Evolutionary conservation across 371 early-diverging fungal species (phyloP).

Genomic region (Rhizopus stolonifer): DNA sequence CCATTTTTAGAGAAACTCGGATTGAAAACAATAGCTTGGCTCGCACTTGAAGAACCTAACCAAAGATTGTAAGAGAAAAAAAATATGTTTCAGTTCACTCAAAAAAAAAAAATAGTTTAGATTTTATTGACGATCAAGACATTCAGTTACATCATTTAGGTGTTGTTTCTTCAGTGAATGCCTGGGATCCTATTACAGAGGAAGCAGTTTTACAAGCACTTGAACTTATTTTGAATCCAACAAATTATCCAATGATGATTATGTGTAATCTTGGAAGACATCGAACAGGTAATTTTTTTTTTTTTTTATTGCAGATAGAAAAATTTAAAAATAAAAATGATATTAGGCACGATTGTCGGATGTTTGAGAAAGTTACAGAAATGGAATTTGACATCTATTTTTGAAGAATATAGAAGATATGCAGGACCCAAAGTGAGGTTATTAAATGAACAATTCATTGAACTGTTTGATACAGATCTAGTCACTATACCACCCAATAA

Average conservation of each 20-base stretch:
- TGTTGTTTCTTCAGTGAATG: slow-evolving; percentile 75
- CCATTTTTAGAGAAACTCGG: slow-evolving; percentile 95
- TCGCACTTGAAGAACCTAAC: slow-evolving; percentile 95
- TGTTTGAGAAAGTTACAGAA: slow-evolving; percentile 94
- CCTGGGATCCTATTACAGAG: slow-evolving; percentile 96
- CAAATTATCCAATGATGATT: slow-evolving; percentile 93
- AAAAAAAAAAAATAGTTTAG: slow-evolving; percentile 52
- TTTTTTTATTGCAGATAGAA: no score
- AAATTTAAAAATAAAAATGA: no score
- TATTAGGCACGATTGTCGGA: slow-evolving; percentile 89
- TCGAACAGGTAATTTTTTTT: slow-evolving; percentile 85
- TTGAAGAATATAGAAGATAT: slow-evolving; percentile 95
- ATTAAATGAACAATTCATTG: slow-evolving; percentile 92
- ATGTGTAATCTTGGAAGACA: slow-evolving; percentile 98
- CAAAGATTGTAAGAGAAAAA: slow-evolving; percentile 74
- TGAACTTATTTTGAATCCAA: slow-evolving; percentile 81
- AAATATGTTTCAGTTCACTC: background rate
- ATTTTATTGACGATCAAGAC: slow-evolving; percentile 97
- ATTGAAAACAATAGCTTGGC: slow-evolving; percentile 87
- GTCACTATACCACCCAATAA: slow-evolving; percentile 78
- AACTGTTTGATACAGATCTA: slow-evolving; percentile 94
- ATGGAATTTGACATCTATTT: slow-evolving; percentile 97
- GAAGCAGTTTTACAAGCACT: slow-evolving; percentile 92
- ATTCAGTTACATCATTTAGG: slow-evolving; percentile 87
- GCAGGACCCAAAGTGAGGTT: slow-evolving; percentile 95